These are phyloP conservation scores for Hemisphaericaspora xylofermentans DNA, from an alignment of 1,139 yeast species.

Conservation along the genomic window DNA sequence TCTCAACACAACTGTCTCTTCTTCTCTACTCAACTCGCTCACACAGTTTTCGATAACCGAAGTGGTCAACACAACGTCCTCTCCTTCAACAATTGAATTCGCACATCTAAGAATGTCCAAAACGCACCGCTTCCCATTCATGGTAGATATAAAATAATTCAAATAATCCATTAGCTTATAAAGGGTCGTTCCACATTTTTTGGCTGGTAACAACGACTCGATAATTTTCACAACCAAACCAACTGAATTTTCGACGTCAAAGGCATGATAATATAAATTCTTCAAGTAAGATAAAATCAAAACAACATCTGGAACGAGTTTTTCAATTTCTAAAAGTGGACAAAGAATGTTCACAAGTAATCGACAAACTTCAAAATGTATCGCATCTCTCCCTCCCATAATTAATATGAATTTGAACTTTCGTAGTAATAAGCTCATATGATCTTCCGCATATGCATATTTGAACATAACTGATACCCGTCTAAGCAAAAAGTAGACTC, in stretches of 20 bases:
- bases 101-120: constrained; percentile 16
- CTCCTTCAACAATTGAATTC: constrained; percentile 12
- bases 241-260: constrained; percentile 9
- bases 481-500: constrained; percentile 38
- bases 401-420: constrained; percentile 39
- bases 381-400: constrained; percentile 21
- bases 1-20: constrained; percentile 7
- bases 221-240: constrained; percentile 15
- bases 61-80: constrained; percentile 7
- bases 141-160: constrained; percentile 10
- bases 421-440: constrained; percentile 29
- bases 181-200: background rate
- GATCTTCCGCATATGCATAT: constrained; percentile 20
- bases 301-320: constrained; percentile 5
- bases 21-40: constrained; percentile 13
- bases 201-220: constrained; percentile 13
- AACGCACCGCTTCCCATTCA: constrained; percentile 8
- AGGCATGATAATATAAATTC: constrained; percentile 7
- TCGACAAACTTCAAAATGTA: constrained; percentile 17
- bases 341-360: constrained; percentile 23
- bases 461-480: constrained; percentile 29
- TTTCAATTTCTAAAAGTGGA: constrained; percentile 16
- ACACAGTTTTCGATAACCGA: constrained; percentile 22
- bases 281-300: constrained; percentile 5
- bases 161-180: constrained; percentile 8